Evolutionary conservation across 2,329 filamentous ascomycete genomes (phyloP).

Genomic region (Zopfia rhizophila): DNA sequence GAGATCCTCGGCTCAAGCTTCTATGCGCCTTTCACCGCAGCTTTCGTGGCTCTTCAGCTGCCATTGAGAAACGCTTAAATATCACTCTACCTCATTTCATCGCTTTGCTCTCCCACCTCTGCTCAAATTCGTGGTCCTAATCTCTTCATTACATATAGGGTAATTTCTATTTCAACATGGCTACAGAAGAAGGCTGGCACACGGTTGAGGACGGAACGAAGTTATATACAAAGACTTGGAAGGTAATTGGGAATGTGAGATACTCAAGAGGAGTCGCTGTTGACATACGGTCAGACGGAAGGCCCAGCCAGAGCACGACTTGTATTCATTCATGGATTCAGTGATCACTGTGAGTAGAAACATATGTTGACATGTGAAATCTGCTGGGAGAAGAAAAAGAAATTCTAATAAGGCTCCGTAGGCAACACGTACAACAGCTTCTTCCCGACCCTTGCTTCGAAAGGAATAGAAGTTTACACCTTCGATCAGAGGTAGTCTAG

Average conservation of each 20-base stretch:
- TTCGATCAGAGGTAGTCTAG: slow-evolving; percentile 77
- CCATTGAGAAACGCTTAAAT: no score
- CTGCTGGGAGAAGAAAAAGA: no score
- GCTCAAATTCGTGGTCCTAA: no score
- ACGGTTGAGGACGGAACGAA: slow-evolving; percentile 62
- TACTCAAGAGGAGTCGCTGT: slow-evolving; percentile 10
- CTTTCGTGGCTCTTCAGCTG: not conserved
- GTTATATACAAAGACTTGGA: slow-evolving; percentile 72
- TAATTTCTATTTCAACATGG: slow-evolving; percentile 46
- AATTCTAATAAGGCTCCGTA: no score
- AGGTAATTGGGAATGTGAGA: slow-evolving; percentile 53
- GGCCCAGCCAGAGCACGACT: slow-evolving; percentile 73
- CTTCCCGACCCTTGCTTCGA: slow-evolving; percentile 74
- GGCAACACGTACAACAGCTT: slow-evolving; percentile 79
- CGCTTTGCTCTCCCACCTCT: no score
- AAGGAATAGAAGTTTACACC: slow-evolving; percentile 78
- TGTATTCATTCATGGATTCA: slow-evolving; percentile 89
- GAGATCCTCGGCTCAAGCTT: slow-evolving; percentile 7
- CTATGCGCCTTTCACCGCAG: no score
- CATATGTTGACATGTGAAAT: no score
- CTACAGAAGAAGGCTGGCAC: slow-evolving; percentile 63
- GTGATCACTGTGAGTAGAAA: slow-evolving; percentile 74
- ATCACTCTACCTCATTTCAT: no score
- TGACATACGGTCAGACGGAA: slow-evolving; percentile 59
- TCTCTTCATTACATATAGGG: no score